Base-by-base conservation (phyloP, 371 early-diverging fungal genomes). In the Mortierella polycephala region DNA sequence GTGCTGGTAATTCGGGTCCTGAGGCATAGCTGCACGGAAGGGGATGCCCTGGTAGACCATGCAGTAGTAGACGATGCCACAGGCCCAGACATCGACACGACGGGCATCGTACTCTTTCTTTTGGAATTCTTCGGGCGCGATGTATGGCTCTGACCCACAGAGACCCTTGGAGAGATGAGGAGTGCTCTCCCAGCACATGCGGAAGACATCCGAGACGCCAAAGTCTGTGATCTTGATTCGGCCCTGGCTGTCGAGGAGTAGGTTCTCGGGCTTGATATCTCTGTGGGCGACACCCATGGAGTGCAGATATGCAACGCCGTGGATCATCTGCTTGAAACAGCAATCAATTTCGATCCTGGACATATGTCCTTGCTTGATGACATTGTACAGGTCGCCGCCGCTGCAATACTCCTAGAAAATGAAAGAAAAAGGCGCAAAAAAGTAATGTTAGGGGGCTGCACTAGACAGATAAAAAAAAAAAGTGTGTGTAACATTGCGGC, bases 171-270 rank as follows among this genome's bases (percentile, higher is more conserved):
- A 95, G 56, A 84, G 72, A 74, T 90, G 92, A 39, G 88, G 63
- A n/a, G 74, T 72, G 50, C 82, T 84, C 74, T 94, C 93, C 88
- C 93, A 94, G 40, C 88, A 86, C 18, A 89, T 90, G 54, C 93
- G 85, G 85, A 96, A 96, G 1, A 98, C 96, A 62, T 95, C 94
- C 1, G 98, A 93, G 7, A 96, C 96, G 50, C 98, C 98, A 90
- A 98, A 99, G 83, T 99, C 99, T 18, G 97, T 94, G 75, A 99
- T 97, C 84, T 99, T 99, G 52, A 99, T 75, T 5, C 91, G 91
- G 56, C 93, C 90, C 7, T 84, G 81, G 5, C 82, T 82, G 56
- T 96, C 95, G 59, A 99, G 76, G 7, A 99, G 85, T 20, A 99
- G 83, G 82, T 99, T 99, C 83, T 99, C 95, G 12, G 94, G 92